Evolutionary conservation across 768 basidiomycete genomes (phyloP), one percentile per base, ranked within the genome.

Genomic region (Suillus fuscotomentosus): DNA sequence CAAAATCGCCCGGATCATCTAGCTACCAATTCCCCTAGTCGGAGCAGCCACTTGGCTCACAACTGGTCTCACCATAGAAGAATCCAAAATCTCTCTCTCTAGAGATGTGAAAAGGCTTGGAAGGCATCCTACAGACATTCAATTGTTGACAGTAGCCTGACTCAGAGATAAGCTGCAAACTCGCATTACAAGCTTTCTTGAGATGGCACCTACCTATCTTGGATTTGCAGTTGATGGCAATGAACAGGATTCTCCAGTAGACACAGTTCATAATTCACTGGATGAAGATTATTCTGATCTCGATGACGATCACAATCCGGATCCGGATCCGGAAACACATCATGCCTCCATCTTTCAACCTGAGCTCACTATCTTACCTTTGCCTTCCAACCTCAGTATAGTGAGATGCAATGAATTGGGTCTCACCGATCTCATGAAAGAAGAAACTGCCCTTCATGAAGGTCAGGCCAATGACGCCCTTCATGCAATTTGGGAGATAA

Each of bases 401-500:
- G 61, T 22, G 11, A 43, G 13, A 5, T 60, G 50, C 31, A 27
- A 20, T 10, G 41, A 53, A 14, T 17, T n/a, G 5, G 64, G 50
- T 10, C 24, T 65, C 0, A 45, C 11, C 5, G 3, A 38, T 10
- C 34, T 69, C 4, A 59, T 60, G 17, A 20, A 56, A 11, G 56
- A 63, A 51, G 69, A 70, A 42, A 38, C 57, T 17, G 14, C 60
- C n/a, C 63, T 69, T 3, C 0, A 45, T 3, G 41, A 63, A 50
- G 63, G 63, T 4, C 64, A 69, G n/a, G 70, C 68, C 10, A 70
- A 70, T 60, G 68, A 70, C 39, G 53, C 63, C 13, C 63, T 70
- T 10, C 60, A 70, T 2, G 50, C 47, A 2, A 22, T 7, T 45
- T 70, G 4, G 62, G 60, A 2, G 31, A 70, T 27, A 70, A 69